Evolutionary conservation across 2,329 filamentous ascomycete genomes (phyloP).

Genomic region (Paecilomyces niveus): DNA sequence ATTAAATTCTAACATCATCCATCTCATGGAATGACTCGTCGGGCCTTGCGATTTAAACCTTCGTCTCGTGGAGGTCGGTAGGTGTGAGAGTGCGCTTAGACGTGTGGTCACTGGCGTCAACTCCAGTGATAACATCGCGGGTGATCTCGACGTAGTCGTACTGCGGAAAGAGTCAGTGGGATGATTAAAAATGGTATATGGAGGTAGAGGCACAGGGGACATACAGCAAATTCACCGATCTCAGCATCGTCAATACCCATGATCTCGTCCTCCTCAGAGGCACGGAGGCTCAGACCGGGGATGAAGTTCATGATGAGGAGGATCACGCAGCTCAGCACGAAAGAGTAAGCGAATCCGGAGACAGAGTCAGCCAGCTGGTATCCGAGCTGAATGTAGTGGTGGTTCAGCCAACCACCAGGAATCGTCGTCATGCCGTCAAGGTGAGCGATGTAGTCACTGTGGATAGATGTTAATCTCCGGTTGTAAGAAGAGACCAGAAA

Average conservation of each 20-base stretch:
- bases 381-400: slow-evolving; percentile 73
- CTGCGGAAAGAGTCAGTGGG: slow-evolving; percentile 20
- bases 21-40: not conserved
- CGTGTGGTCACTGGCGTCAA: slow-evolving; percentile 13
- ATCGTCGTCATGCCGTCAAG: slow-evolving; percentile 66
- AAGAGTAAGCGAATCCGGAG: slow-evolving; percentile 69
- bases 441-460: slow-evolving; percentile 68
- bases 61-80: slow-evolving; percentile 6
- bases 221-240: slow-evolving; percentile 81
- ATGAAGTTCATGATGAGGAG: slow-evolving; percentile 74
- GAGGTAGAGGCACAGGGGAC: slow-evolving; percentile 16
- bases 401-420: slow-evolving; percentile 72
- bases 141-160: slow-evolving; percentile 88
- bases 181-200: not conserved
- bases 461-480: slow-evolving; percentile 1
- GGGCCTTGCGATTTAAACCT: slow-evolving; percentile 10
- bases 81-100: slow-evolving; percentile 9
- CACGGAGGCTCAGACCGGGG: slow-evolving; percentile 67
- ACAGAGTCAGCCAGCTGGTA: slow-evolving; percentile 80
- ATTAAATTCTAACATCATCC: not conserved
- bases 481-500: not conserved
- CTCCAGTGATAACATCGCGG: slow-evolving; percentile 55
- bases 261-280: slow-evolving; percentile 69
- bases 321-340: slow-evolving; percentile 69
- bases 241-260: slow-evolving; percentile 83